A percentile compares a stretch with the other conserved stretches of the same genome.
These are phyloP conservation scores for Trametes sp. DNA, from an alignment of 1,284 basidiomycete genomes.

Conservation along the genomic window DNA sequence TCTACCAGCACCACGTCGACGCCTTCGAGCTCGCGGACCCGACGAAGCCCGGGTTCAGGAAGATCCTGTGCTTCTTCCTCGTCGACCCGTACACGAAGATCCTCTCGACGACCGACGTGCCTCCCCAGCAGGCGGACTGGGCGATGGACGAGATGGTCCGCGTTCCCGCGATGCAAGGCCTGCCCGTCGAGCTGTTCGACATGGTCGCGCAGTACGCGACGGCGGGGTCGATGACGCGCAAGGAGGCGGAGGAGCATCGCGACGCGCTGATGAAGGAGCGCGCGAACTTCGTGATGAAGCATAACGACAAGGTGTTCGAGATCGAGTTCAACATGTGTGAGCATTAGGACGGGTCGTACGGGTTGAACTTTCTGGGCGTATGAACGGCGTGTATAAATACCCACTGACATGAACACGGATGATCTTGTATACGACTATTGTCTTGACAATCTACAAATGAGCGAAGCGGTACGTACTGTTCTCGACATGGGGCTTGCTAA, in stretches of 20 bases:
- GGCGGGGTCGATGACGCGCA: slow-evolving; percentile 5
- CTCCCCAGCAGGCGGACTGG: slow-evolving; percentile 21
- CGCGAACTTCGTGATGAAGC: slow-evolving; percentile 14
- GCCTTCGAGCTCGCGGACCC: slow-evolving; percentile 38
- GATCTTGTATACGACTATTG: too few species aligned
- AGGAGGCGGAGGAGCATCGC: slow-evolving; percentile 26
- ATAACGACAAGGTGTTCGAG: slow-evolving; percentile 23
- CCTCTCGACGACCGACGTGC: slow-evolving; percentile 13
- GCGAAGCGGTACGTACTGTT: too few species aligned
- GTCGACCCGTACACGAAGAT: slow-evolving; percentile 35
- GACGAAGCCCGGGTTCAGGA: slow-evolving; percentile 37
- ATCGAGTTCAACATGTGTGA: slow-evolving; percentile 30
- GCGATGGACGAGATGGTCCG: slow-evolving; percentile 9
- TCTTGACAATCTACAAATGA: too few species aligned
- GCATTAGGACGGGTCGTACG: too few species aligned
- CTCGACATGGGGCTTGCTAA: too few species aligned
- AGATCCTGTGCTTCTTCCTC: slow-evolving; percentile 42
- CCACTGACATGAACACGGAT: too few species aligned
- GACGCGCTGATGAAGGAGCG: slow-evolving; percentile 26
- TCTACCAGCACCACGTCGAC: slow-evolving; percentile 30
- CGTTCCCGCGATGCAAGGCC: background rate
- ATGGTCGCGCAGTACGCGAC: slow-evolving; percentile 7
- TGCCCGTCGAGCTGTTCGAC: slow-evolving; percentile 23
- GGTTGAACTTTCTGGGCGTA: too few species aligned
- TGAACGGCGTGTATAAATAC: too few species aligned